Base-by-base conservation (phyloP, 2,329 filamentous ascomycete species). In the Arthrobotrys iridis region DNA sequence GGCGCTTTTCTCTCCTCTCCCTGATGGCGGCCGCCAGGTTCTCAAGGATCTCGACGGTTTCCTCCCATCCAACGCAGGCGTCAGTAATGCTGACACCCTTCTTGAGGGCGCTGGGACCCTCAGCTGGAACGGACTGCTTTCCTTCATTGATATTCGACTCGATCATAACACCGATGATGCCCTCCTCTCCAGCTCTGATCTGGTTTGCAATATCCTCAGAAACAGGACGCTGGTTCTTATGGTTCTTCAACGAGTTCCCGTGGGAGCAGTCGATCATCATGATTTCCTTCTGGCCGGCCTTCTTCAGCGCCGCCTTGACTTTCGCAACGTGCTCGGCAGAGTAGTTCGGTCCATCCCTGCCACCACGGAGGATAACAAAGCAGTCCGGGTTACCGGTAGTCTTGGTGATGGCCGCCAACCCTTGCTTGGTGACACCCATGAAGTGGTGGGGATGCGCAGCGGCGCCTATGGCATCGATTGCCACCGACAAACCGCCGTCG, bases 231-330 rank as follows among this genome's bases (percentile, higher is more conserved):
- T 99, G 95, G 83, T 98, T 99, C 85, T 89, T 93, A 87, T 98
- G 94, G 84, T 98, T 89, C 87, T 99, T 99, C 81, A 90, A 85
- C 48, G 92, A 96, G 85, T 97, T 97, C 78, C 95, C 95, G 82
- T 99, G 95, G 82, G 91, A 95, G 87, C 95, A 99, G 84, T 99
- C 95, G 28, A 99, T 90, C 95, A 99, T 99, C 80, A 99, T 86
- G 77, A 93, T 87, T 78, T 92, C 86, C 68, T 86, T 86, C 77
- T 95, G 85, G 20, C 90, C 90, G 80, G 93, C 90, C 82, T 92
- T 91, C 76, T 84, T 85, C 35, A 99, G 85, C 62, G 91, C 89
- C 55, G 87, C 88, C 84, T 96, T 96, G 20, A 94, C 91, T 79
- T 92, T 90, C 46, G 88, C 87, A 80, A 98, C 92, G 84, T 91